These are phyloP conservation scores for Posidonia australis DNA, from an alignment of 106 monocot genomes.

Conservation along the genomic window DNA sequence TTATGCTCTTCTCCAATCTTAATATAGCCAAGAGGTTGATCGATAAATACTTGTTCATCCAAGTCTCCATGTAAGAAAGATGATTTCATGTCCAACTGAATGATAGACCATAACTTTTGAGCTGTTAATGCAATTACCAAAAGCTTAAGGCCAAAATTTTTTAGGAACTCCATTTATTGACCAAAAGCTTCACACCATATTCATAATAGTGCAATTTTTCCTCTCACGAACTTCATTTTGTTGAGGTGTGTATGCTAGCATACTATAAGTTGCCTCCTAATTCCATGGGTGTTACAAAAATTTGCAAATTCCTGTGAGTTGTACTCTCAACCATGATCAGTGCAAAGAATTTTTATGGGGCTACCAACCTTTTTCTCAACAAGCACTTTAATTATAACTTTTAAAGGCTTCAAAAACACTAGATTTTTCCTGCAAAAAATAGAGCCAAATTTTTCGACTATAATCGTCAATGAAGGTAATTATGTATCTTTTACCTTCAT, in stretches of 20 bases:
- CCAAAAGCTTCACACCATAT: background rate
- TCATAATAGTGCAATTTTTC: background rate
- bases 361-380: background rate
- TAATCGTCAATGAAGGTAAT: background rate
- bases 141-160: background rate
- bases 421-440: background rate
- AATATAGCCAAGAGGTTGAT: slow-evolving; percentile 14
- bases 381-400: too few relatives aligned
- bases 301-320: background rate
- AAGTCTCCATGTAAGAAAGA: too few relatives aligned
- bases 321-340: background rate
- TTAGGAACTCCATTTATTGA: background rate
- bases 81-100: too few relatives aligned
- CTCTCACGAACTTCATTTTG: background rate
- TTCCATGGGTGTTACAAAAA: background rate
- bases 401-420: too few relatives aligned
- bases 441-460: background rate
- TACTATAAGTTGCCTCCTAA: background rate
- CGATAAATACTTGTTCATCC: slow-evolving; percentile 12
- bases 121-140: too few relatives aligned
- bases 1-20: slow-evolving; percentile 6
- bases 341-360: background rate
- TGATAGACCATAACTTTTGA: too few relatives aligned
- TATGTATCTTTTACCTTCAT: background rate
- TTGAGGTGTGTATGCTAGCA: background rate